Base-by-base conservation (phyloP, 2,329 filamentous ascomycete genomes). In the Leptographium radiaticola region DNA sequence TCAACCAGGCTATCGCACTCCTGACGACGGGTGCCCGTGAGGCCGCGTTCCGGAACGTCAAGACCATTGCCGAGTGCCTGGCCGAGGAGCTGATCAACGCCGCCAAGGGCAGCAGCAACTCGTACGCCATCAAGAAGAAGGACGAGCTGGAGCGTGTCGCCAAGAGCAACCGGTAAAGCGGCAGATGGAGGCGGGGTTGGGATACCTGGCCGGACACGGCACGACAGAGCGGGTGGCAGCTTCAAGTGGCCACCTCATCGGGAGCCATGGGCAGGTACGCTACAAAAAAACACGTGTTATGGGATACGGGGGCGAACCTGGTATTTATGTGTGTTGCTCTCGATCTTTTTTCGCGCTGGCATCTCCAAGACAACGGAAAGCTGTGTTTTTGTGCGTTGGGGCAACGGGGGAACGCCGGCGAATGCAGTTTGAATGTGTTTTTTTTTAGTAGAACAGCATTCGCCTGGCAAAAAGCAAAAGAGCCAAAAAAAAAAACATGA, bases 101-200 rank as follows among this genome's bases (percentile, higher is more conserved):
- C 73, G 94, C 94, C 75, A 98, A 98, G 89, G 93, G 93, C 71
- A 94, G 87, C 85, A 94, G 87, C 80, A 98, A 98, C 89, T 96
- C 90, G 66, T 98, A 97, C 75, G 93, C 94, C 70, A 98, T 98
- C 86, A 98, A 98, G 89, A 98, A 98, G 89, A 98, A 98, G 91
- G 93, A 98, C 76, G 94, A 98, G 87, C 78, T 98, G 80, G 93
- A 98, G 87, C 93, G 93, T 93, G 93, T 98, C 69, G 93, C 93
- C 79, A 98, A 98, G 89, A 89, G 83, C 84, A 98, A 98, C 86
- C 88, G 93, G 86, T 98, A 97, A 90, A 90, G 61, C 52, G 58
- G 56, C 33, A 20, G 31, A 12, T 36, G 46, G 33, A 13, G 63
- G 62, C 62, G 64, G 49, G 53, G 53, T 51, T 49, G 53, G 56